These are phyloP conservation scores for Noccaea bulbosa DNA, from an alignment of 345 rosid species.

Conservation along the genomic window DNA sequence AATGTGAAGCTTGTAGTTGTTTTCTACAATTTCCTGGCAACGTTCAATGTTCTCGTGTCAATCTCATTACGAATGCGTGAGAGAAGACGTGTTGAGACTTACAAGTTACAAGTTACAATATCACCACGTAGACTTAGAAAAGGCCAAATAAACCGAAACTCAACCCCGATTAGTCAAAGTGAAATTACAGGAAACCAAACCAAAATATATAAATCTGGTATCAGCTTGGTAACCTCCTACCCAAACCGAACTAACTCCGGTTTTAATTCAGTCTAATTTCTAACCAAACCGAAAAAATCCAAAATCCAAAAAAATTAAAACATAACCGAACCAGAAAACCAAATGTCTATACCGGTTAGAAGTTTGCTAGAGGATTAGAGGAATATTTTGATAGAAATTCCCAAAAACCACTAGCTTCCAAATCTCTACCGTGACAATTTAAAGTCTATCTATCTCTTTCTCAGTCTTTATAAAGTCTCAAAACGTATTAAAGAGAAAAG, in stretches of 20 bases:
- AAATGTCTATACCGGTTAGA: neutral
- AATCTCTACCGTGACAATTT: constrained; percentile 27
- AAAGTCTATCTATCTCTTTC: constrained; percentile 19
- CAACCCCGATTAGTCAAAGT: neutral
- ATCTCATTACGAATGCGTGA: constrained; percentile 26
- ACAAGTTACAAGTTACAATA: neutral
- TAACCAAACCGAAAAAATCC: neutral
- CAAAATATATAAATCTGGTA: neutral
- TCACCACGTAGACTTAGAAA: neutral
- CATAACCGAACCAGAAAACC: too few relatives aligned
- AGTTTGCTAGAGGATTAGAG: too few relatives aligned
- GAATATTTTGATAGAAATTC: neutral
- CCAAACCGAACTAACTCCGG: neutral
- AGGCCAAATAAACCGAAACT: neutral
- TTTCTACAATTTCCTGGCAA: constrained; percentile 6
- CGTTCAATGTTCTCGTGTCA: constrained; percentile 29
- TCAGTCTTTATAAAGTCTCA: constrained; percentile 11
- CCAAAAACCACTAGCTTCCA: constrained; percentile 8
- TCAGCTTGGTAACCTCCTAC: neutral
- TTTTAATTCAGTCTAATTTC: neutral
- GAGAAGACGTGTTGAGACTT: constrained; percentile 11
- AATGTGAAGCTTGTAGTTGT: too few relatives aligned
- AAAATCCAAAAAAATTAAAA: neutral
- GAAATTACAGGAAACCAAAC: neutral
- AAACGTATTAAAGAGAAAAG: constrained; percentile 29